Evolutionary conservation across 192 early-diverging fungal genomes (phyloP), one percentile per base, ranked within the genome.

Genomic region (Umbelopsis sp.): DNA sequence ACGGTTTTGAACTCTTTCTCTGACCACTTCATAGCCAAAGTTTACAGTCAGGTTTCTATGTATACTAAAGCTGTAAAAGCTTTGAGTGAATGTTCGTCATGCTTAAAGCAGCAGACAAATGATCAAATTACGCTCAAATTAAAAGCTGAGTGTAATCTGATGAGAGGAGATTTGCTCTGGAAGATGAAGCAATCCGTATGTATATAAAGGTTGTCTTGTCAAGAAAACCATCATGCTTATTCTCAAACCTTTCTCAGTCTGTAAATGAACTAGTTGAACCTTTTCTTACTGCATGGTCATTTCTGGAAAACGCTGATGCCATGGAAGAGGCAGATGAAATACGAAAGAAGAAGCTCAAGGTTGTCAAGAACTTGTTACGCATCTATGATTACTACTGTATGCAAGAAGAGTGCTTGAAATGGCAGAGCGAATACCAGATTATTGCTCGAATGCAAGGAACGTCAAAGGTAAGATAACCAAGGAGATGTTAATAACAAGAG

Each of bases 101-200:
- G 48, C 15, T 21, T 61, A 8, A 25, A 8, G 2, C 7, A 27
- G 2, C 55, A 61, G 9, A 18, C 21, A 18, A n/a, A 5, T 15
- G 55, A 61, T 35, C 5, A 2, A 13, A 25, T 25, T 7, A 35
- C 55, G 18, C 16, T 61, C 12, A 33, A 25, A 18, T n/a, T 61
- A 30, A 61, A 61, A 35, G 0, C n/a, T 16, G 55, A 61, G 5
- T 11, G 25, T 61, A 25, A 35, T 18, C 15, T 61, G 0, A 23
- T 61, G 30, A 27, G 25, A 61, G 55, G 55, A 25, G 55, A 61
- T n/a, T 23, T 61, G 4, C 27, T 16, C 3, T 61, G 55, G 55
- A 25, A 61, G 15, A 61, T 61, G 9, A 61, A 61, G 16, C 1
- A 15, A 33, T 41, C 37, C 10, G 55, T 25, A 41, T 9, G 37